Base-by-base conservation (phyloP, 768 basidiomycete species). In the Cystoderma amianthinum region DNA sequence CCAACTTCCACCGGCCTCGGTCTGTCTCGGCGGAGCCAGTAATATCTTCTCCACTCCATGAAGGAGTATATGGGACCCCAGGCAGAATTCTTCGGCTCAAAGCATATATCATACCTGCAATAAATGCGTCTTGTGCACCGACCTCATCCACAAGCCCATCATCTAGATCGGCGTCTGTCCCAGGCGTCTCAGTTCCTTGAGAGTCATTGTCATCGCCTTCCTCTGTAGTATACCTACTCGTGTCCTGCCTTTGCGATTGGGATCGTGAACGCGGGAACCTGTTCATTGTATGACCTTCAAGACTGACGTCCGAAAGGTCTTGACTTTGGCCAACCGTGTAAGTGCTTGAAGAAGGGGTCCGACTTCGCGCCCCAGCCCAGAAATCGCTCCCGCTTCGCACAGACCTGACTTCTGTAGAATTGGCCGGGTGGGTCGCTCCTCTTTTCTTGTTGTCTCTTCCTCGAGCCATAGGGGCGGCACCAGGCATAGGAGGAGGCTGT, bases 21-120 rank as follows among this genome's bases (percentile, higher is more conserved):
- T 67, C 68, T 20, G 61, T 62, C 37, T 74, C 77, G 20, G 50
- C 43, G 17, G 53, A 50, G 11, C 56, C 37, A 34, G 50, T 47
- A n/a, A 52, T 38, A 40, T 65, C 62, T 36, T 67, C 69, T 17
- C 65, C 69, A 42, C 52, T 58, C 50, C 68, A 60, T 1, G 69
- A 68, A 18, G 81, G 85, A 6, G 78, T 80, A 58, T 85, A 91
- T n/a, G 85, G 89, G 6, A 74, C 60, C 0, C 89, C 86, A 22
- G 88, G 88, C 36, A 81, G 61, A 39, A 88, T 62, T 34, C 78
- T 69, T 49, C 86, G 64, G 42, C 81, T 88, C 48, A 92, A 55
- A 0, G 87, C 78, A 58, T 78, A 91, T 41, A 92, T 84, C 86
- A 92, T 90, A 5, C 87, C 89, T 0, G 84, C 81, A n/a, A 88